Evolutionary conservation across 495 filamentous ascomycete genomes (phyloP), one percentile per base, ranked within the genome.

Genomic region (Penicillium desertorum): DNA sequence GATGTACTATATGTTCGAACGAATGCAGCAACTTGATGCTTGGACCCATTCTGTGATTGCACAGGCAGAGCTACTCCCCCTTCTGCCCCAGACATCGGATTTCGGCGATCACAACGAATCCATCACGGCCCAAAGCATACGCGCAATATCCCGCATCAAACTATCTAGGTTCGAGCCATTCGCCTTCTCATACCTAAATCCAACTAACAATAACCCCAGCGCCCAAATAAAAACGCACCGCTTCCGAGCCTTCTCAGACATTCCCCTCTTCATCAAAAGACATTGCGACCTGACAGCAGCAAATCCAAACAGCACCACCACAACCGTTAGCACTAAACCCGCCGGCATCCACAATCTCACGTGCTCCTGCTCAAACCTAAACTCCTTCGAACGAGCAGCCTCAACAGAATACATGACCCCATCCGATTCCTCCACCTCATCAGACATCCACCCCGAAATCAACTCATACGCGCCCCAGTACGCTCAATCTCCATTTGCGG

Each of bases 141-240:
- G 80, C 34, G 70, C 74, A 47, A 84, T 84, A 49, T 76, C 81
- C 47, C 76, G 77, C 22, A 84, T 86, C 54, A 85, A 84, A 58
- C 43, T 85, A 49, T 81, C 81, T 41, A 83, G 81, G 81, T 83
- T 22, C 25, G 19, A 20, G 41, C 22, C 27, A 19, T 5, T 6
- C 36, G 3, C 25, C 9, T 51, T 19, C n/a, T 3, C 12, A 12
- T 12, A 8, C 5, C 11, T 4, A 47, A 17, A 30, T 14, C 9
- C 53, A 22, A 54, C 59, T 61, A 51, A 63, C 45, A 19, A 8
- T 19, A 9, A 36, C 36, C 44, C 12, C 56, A 86, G 83, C 71
- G 81, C 83, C 27, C 75, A 83, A 66, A 85, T 86, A 54, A 86
- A 84, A 62, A 69, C 79, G 1, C 82, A 86, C 48, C 81, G 82